Evolutionary conservation across 345 rosid species (phyloP).

Genomic region (Dipteronia dyeriana): DNA sequence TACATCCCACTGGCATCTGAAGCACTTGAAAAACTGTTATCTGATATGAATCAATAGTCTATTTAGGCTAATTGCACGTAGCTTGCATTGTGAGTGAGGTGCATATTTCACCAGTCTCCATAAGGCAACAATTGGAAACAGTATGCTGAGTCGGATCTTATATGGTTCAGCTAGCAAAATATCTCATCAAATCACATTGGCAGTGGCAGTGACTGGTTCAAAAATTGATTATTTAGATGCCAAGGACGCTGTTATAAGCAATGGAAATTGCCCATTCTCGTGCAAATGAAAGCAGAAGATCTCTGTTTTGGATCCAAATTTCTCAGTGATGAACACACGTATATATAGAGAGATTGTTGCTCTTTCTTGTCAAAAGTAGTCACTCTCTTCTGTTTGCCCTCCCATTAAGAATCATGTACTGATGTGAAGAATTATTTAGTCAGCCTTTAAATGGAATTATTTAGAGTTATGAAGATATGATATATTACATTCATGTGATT

Average conservation of each 20-base stretch:
- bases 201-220: not conserved
- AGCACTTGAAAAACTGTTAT: slow-evolving; percentile 62
- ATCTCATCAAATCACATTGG: not conserved
- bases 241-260: not conserved
- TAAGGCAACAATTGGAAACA: not conserved
- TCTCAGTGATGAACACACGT: not conserved
- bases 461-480: not conserved
- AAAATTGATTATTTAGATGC: not conserved
- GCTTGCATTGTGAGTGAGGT: not conserved
- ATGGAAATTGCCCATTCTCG: not conserved
- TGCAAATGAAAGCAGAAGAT: not conserved
- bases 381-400: not conserved
- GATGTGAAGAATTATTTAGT: not conserved
- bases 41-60: slow-evolving; percentile 53
- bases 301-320: not conserved
- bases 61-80: not conserved
- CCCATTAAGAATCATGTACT: not conserved
- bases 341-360: not conserved
- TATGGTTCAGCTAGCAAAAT: not conserved
- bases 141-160: not conserved
- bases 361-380: not conserved
- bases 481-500: not conserved
- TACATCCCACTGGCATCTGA: slow-evolving; percentile 69
- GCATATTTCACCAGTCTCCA: not conserved
- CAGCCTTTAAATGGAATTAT: slow-evolving; percentile 2